phyloP scores from a whole-genome alignment of 1,284 basidiomycete genomes.

The Trametes polyzona region DNA sequence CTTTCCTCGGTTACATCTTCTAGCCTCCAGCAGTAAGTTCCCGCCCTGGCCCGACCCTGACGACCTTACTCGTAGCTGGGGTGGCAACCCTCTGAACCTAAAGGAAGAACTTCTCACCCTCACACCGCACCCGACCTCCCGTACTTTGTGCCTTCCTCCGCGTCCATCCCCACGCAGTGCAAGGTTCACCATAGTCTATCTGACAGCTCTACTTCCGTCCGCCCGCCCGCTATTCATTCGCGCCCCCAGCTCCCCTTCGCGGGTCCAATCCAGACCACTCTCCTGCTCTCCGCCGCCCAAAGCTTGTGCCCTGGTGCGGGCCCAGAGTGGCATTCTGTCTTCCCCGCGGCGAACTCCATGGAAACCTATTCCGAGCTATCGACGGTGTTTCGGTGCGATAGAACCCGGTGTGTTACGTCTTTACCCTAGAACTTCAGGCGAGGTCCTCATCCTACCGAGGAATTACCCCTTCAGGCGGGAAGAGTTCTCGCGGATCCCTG shows the following conservation, averaged over 20 bases:
- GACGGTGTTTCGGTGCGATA: slow-evolving; percentile 2
- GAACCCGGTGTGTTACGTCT: slow-evolving; percentile 13
- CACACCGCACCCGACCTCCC: background rate
- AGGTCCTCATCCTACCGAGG: slow-evolving; percentile 9
- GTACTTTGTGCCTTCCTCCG: background rate
- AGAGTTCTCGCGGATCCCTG: slow-evolving; percentile 11
- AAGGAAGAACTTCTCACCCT: background rate
- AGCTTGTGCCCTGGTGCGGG: slow-evolving; percentile 7
- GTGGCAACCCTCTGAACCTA: background rate
- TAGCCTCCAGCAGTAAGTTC: background rate
- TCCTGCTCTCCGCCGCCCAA: background rate
- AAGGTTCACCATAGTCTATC: slow-evolving; percentile 20
- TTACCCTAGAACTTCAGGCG: background rate
- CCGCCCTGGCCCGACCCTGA: background rate
- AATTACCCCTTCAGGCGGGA: background rate
- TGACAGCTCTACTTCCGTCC: slow-evolving; percentile 10
- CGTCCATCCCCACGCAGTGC: slow-evolving; percentile 11
- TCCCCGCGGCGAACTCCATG: slow-evolving; percentile 16
- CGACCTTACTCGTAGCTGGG: background rate
- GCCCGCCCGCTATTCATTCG: slow-evolving; percentile 4
- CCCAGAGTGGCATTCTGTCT: slow-evolving; percentile 8
- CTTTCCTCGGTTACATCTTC: background rate
- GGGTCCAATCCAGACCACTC: slow-evolving; percentile 6
- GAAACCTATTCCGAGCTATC: slow-evolving; percentile 13
- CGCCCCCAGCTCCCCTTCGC: slow-evolving; percentile 13